These are phyloP conservation scores for Cucumis cinereus DNA, from an alignment of 306 rosid genomes.

Conservation along the genomic window DNA sequence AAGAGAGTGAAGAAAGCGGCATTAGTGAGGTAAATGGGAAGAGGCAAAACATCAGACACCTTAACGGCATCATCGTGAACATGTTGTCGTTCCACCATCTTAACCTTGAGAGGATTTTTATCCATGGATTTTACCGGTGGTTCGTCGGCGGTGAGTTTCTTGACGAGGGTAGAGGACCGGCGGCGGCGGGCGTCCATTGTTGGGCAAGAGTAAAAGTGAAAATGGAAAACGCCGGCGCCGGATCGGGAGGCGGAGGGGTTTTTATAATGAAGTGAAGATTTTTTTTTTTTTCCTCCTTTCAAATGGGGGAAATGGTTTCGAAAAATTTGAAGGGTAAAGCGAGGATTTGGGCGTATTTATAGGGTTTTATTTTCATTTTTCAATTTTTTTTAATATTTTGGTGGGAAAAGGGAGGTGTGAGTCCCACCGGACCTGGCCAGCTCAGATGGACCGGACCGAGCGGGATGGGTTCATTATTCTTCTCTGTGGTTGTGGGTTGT, in stretches of 20 bases:
- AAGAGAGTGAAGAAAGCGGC: constrained; percentile 13
- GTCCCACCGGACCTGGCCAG: background rate
- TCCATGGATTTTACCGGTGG: background rate
- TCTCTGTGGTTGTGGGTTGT: background rate
- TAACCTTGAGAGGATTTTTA: background rate
- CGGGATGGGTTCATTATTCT: background rate
- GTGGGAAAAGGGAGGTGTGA: background rate
- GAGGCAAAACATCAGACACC: constrained; percentile 10
- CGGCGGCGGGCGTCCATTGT: constrained; percentile 5
- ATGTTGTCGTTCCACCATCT: background rate
- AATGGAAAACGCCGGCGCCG: constrained; percentile 12
- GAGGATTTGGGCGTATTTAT: background rate
- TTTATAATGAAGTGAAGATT: background rate
- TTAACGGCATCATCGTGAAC: background rate
- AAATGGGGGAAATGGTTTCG: background rate
- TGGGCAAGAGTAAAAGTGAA: background rate
- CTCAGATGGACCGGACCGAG: constrained; percentile 1
- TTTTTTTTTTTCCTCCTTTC: background rate
- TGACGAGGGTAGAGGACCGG: background rate
- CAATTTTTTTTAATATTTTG: background rate
- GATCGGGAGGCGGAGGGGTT: background rate
- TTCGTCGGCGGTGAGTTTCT: background rate
- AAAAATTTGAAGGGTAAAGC: background rate
- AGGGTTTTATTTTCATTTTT: background rate
- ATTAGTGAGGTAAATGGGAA: constrained; percentile 10